Conservation (phyloP, 2,329 filamentous ascomycete species). For the Sporothrix sp. region DNA sequence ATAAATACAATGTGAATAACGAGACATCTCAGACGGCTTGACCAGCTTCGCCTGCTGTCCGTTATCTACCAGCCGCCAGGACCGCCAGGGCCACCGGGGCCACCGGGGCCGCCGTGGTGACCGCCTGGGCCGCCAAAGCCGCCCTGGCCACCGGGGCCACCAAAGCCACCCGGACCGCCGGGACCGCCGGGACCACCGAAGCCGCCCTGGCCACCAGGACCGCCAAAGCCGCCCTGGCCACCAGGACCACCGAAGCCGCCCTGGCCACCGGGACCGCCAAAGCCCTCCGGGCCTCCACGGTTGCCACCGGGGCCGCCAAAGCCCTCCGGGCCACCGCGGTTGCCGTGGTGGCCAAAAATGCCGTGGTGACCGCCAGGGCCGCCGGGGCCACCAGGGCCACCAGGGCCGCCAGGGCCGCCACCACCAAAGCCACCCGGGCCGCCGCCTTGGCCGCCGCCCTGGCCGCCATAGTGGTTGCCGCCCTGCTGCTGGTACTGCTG, state of each 20-base stretch:
- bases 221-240: not conserved
- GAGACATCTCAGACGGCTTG: no score
- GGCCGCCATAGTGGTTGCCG: not conserved
- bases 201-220: not conserved
- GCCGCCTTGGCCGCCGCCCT: slow-evolving; percentile 1
- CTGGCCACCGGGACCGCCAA: not conserved
- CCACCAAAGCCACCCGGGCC: no score
- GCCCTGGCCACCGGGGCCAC: not conserved
- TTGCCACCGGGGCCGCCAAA: not conserved
- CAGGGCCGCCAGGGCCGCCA: not conserved
- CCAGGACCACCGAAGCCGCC: not conserved
- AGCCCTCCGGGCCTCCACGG: not conserved
- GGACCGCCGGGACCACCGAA: not conserved
- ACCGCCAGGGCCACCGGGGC: not conserved
- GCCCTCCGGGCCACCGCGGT: not conserved
- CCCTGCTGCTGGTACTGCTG: not conserved
- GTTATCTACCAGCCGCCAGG: slow-evolving; percentile 9
- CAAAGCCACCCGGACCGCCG: no score
- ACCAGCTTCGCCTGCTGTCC: no score
- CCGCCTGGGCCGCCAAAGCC: slow-evolving; percentile 3
- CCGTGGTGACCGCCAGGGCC: not conserved
- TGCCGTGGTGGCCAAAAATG: no score
- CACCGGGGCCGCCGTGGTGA: slow-evolving; percentile 2
- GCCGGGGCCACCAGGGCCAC: no score
- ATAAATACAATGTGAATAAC: not conserved